A percentile compares a stretch with the other conserved stretches of the same genome.
These are phyloP conservation scores for Fusarium poae DNA, from an alignment of 2,329 filamentous ascomycete species.

Conservation along the genomic window DNA sequence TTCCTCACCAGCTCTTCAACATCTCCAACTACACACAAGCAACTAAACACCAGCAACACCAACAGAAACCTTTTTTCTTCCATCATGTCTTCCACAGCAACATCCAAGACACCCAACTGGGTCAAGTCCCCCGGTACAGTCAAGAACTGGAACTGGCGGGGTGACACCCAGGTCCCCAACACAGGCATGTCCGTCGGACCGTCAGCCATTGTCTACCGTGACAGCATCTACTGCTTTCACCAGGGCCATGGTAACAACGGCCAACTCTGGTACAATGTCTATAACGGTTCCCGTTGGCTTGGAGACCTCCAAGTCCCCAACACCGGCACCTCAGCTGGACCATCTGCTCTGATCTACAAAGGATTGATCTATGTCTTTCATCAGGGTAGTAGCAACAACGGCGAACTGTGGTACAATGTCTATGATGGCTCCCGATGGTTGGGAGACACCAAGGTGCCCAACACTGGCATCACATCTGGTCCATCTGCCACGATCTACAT, in stretches of 20 bases:
- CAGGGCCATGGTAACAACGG: background rate
- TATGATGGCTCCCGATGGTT: background rate
- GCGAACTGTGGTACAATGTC: background rate
- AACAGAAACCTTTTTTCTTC: background rate
- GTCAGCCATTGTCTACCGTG: background rate
- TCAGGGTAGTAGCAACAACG: background rate
- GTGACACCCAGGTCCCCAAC: background rate
- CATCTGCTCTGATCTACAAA: background rate
- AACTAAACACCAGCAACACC: background rate
- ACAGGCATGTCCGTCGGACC: background rate
- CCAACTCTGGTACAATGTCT: background rate
- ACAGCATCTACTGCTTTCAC: background rate
- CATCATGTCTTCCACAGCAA: background rate
- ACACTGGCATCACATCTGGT: background rate
- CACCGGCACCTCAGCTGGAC: background rate
- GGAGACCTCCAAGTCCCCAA: background rate
- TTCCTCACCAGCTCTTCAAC: background rate
- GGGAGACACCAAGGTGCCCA: background rate
- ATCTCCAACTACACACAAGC: background rate
- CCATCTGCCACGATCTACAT: background rate
- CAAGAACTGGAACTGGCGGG: background rate
- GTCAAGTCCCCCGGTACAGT: background rate
- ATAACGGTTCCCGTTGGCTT: background rate
- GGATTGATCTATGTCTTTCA: background rate
- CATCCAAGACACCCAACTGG: background rate